Evolutionary conservation across 768 basidiomycete genomes (phyloP).

Genomic region (Xerocomus brunneocitrinus): DNA sequence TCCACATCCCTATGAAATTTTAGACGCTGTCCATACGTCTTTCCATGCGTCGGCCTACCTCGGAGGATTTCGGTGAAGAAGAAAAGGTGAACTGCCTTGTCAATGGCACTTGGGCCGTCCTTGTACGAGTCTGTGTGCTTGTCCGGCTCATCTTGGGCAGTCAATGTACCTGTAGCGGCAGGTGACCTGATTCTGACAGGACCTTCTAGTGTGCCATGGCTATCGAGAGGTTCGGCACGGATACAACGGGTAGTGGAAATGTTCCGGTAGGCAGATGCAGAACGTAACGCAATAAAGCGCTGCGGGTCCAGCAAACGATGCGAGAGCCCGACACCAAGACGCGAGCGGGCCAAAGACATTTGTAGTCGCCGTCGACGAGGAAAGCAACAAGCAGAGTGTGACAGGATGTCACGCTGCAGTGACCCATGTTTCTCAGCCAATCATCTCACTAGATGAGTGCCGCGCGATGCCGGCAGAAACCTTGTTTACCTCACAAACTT

Average conservation of each 20-base stretch:
- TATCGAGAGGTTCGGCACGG: constrained; percentile 18
- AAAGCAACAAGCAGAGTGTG: constrained; percentile 20
- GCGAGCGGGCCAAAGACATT: constrained; percentile 57
- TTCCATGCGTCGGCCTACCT: constrained; percentile 50
- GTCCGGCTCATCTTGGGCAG: constrained; percentile 40
- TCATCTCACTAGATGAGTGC: no score
- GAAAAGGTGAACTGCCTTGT: constrained; percentile 94
- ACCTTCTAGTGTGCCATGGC: constrained; percentile 18
- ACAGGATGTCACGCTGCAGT: constrained; percentile 26
- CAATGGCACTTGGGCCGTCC: constrained; percentile 82
- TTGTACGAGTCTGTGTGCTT: constrained; percentile 65
- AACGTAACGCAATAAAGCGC: constrained; percentile 29
- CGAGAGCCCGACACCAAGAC: constrained; percentile 49
- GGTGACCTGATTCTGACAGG: constrained; percentile 31
- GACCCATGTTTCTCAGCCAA: constrained; percentile 25
- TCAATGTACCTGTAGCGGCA: constrained; percentile 28
- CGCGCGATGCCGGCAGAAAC: no score
- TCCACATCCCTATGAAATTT: constrained; percentile 82
- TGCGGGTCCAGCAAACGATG: constrained; percentile 35
- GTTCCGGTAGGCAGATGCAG: constrained; percentile 43
- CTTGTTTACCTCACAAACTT: no score
- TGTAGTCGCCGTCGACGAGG: constrained; percentile 17
- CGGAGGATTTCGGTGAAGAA: constrained; percentile 98
- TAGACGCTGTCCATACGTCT: constrained; percentile 4
- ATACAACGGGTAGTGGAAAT: constrained; percentile 23